Evolutionary conservation across 2,329 filamentous ascomycete species (phyloP).

Genomic region (Chaetomium olivaceum): DNA sequence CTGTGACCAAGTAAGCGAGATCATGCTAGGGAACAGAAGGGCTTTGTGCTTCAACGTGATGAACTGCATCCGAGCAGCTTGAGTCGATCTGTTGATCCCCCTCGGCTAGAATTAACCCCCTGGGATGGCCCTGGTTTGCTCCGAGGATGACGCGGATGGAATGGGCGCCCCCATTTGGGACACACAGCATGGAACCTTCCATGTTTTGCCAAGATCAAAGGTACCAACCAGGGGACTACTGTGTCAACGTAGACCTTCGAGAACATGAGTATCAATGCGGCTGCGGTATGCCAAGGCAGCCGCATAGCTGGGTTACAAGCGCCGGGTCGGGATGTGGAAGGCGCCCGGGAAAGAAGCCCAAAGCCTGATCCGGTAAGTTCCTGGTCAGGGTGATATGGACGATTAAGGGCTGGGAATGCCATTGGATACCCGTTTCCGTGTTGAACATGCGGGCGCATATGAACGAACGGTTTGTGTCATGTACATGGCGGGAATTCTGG

Average conservation of each 20-base stretch:
- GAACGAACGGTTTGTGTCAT: not conserved
- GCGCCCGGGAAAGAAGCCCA: not conserved
- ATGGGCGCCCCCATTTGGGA: not conserved
- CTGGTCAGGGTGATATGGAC: not conserved
- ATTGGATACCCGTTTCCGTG: not conserved
- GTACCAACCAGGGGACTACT: not conserved
- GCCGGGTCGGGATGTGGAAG: not conserved
- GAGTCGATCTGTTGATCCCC: not conserved
- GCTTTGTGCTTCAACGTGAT: not conserved
- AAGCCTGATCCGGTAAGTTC: not conserved
- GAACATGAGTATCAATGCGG: not conserved
- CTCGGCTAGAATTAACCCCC: not conserved
- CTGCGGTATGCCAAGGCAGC: slow-evolving; percentile 1
- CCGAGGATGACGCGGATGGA: not conserved
- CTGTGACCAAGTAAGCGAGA: not conserved
- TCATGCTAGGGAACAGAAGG: not conserved
- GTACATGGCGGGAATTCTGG: not conserved
- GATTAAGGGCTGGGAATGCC: not conserved
- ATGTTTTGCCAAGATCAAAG: too few species aligned
- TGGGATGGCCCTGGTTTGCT: not conserved
- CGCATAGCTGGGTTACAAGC: not conserved
- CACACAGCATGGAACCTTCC: too few species aligned
- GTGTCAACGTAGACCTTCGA: not conserved
- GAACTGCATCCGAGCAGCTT: not conserved
- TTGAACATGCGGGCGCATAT: not conserved